Evolutionary conservation across 2,329 filamentous ascomycete genomes (phyloP).

Genomic region (Fusarium lateritium): DNA sequence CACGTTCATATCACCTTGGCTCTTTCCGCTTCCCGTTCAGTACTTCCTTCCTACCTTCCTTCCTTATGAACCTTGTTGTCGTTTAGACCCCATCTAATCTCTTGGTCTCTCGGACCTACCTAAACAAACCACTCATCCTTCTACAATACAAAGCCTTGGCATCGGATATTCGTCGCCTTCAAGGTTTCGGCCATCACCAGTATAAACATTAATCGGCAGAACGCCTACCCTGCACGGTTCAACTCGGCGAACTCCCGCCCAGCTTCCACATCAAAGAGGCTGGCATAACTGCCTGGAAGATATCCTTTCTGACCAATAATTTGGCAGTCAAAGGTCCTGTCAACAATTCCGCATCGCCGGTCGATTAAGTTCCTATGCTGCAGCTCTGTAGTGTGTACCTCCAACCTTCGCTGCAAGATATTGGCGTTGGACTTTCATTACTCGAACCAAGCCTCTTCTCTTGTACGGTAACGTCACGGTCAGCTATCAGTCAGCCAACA

Average conservation of each 20-base stretch:
- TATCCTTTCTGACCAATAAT: not conserved
- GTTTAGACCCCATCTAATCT: not conserved
- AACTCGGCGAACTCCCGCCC: constrained; percentile 1
- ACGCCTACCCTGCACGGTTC: constrained; percentile 31
- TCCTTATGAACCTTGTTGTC: not conserved
- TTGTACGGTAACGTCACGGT: constrained; percentile 3
- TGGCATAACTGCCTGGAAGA: not conserved
- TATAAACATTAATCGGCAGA: not conserved
- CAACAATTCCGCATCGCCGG: constrained; percentile 25
- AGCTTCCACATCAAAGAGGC: not conserved
- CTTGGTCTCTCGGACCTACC: not conserved
- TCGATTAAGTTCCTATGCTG: constrained; percentile 19
- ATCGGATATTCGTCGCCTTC: not conserved
- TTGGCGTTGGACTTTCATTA: constrained; percentile 16
- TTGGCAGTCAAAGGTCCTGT: not conserved
- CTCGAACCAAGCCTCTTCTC: constrained; percentile 25
- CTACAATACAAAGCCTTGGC: not conserved
- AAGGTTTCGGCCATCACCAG: constrained; percentile 1
- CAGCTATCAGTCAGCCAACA: constrained; percentile 29
- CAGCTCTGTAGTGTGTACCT: constrained; percentile 18
- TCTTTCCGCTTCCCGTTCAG: constrained; percentile 21
- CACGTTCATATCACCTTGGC: constrained; percentile 43
- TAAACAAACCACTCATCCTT: not conserved
- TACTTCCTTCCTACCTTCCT: constrained; percentile 1
- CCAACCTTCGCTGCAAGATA: constrained; percentile 16